phyloP scores from a whole-genome alignment of 139 green algal species.

The Dunaliella sp. region DNA sequence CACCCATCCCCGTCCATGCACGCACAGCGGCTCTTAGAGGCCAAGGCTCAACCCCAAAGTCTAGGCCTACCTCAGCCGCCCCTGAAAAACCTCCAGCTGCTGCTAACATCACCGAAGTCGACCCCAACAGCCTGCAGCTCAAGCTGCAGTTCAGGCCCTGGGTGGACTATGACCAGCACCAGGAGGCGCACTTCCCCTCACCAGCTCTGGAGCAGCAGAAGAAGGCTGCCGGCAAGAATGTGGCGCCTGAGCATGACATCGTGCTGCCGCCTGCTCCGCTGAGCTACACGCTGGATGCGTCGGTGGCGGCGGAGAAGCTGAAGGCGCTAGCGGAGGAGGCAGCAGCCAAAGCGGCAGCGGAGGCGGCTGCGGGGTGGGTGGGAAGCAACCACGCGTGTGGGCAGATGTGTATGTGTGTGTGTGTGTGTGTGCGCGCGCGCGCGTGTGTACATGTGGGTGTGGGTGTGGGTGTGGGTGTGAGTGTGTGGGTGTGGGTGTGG shows the following conservation, averaged over 20 bases:
- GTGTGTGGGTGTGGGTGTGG: too few species aligned
- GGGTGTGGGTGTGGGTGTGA: too few species aligned
- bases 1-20: background rate
- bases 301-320: background rate
- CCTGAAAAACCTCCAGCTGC: background rate
- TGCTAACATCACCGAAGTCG: background rate
- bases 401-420: background rate
- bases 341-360: background rate
- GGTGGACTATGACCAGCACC: background rate
- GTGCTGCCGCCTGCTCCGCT: background rate
- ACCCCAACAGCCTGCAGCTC: background rate
- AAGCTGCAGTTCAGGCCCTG: slow-evolving; percentile 18
- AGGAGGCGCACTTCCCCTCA: background rate
- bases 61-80: background rate
- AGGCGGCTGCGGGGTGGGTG: background rate
- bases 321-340: background rate
- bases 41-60: background rate
- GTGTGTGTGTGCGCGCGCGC: background rate
- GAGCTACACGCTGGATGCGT: background rate
- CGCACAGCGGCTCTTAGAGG: background rate
- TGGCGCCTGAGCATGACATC: background rate
- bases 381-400: background rate
- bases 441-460: too few species aligned
- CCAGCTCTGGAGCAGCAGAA: background rate
- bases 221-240: background rate